Percentiles rank a stretch among this genome's conserved stretches.
These are phyloP conservation scores for Raddia guianensis DNA, from an alignment of 176 grass and related monocot genomes.

Conservation along the genomic window DNA sequence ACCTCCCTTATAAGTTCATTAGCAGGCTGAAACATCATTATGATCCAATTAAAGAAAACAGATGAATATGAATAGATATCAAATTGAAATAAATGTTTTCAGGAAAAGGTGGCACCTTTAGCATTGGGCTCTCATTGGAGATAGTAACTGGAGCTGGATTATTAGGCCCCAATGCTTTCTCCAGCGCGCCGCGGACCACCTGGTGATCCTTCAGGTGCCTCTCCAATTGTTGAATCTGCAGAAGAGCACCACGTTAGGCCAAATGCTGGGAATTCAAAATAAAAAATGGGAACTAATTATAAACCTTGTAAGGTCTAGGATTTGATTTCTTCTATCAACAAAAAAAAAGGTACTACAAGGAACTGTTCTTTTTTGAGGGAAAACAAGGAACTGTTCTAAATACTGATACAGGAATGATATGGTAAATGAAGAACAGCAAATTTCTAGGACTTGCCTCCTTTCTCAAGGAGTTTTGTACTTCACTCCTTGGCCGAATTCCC, in stretches of 20 bases:
- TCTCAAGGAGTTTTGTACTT: conserved; percentile 54
- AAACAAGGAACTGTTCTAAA: background rate
- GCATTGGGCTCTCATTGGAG: conserved; percentile 55
- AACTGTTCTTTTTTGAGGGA: too few species aligned
- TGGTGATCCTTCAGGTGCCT: conserved; percentile 76
- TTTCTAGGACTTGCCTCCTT: conserved; percentile 65
- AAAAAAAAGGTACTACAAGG: background rate
- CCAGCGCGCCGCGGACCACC: conserved; percentile 67
- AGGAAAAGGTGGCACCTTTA: conserved; percentile 54
- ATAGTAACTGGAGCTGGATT: conserved; percentile 48
- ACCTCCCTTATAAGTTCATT: conserved; percentile 94
- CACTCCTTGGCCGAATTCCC: conserved; percentile 39
- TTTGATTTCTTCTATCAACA: background rate
- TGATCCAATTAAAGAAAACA: conserved; percentile 19
- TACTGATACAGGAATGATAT: background rate
- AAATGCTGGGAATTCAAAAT: background rate
- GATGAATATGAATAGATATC: background rate
- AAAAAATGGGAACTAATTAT: background rate
- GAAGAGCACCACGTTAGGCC: conserved; percentile 14
- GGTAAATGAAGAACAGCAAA: conserved; percentile 13
- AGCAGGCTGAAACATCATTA: conserved; percentile 57
- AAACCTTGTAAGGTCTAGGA: background rate
- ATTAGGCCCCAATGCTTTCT: conserved; percentile 75
- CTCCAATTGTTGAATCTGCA: conserved; percentile 83
- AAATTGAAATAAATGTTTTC: background rate